A percentile compares a stretch with the other conserved stretches of the same genome.
phyloP scores from a whole-genome alignment of 352 stramenopile genomes.

The Phytophthora cajani region DNA sequence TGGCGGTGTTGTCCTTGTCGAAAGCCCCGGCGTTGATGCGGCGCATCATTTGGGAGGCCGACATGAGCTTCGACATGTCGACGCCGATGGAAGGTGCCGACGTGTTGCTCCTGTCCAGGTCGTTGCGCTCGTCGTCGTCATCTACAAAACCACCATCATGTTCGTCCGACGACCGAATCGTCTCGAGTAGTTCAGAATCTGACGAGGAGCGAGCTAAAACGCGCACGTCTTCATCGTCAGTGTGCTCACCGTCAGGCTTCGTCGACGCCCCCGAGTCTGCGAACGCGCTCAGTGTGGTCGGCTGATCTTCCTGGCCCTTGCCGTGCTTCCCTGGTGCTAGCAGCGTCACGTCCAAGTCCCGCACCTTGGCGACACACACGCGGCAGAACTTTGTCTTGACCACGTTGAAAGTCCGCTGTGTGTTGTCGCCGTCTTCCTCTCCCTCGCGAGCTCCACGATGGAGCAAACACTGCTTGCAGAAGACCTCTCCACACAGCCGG shows the following conservation, averaged over 20 bases:
- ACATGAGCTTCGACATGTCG: constrained; percentile 38
- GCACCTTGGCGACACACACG: constrained; percentile 55
- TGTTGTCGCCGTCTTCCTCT: constrained; percentile 17
- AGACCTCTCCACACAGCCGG: constrained; percentile 77
- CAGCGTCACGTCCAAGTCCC: constrained; percentile 39
- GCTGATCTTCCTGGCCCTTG: constrained; percentile 17
- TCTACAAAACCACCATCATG: constrained; percentile 30
- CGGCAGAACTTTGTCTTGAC: constrained; percentile 71
- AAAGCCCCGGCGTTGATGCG: constrained; percentile 30
- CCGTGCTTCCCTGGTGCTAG: constrained; percentile 16
- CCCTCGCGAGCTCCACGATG: constrained; percentile 41
- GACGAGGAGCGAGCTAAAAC: constrained; percentile 26
- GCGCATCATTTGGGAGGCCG: constrained; percentile 34
- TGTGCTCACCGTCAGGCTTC: constrained; percentile 32
- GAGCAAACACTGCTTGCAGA: constrained; percentile 68
- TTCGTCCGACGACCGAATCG: constrained; percentile 33
- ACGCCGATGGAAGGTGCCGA: constrained; percentile 16
- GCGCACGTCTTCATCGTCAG: constrained; percentile 12
- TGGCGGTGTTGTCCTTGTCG: constrained; percentile 8
- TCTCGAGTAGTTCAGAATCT: constrained; percentile 38
- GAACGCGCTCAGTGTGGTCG: constrained; percentile 14
- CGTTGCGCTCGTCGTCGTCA: constrained; percentile 20
- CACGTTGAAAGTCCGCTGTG: constrained; percentile 39
- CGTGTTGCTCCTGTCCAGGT: constrained; percentile 13
- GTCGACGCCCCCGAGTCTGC: constrained; percentile 31